Evolutionary conservation across 2,329 filamentous ascomycete genomes (phyloP), one percentile per base, ranked within the genome.

Genomic region (Sporothrix euskadiensis): DNA sequence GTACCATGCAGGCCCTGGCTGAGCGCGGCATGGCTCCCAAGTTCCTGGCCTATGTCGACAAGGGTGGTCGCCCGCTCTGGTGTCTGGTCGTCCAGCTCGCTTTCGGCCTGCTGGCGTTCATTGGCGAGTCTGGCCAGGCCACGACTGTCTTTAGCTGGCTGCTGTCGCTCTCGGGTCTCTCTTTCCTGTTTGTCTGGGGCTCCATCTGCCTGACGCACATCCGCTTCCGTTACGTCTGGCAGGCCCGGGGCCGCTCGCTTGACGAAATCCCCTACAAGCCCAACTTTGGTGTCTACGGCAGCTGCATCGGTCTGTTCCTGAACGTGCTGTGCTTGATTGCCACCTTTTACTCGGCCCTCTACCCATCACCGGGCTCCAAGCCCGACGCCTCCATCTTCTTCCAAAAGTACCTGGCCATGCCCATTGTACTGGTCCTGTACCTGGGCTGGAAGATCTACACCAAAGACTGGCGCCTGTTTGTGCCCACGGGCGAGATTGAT

Each of bases 171-270:
- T 92, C 91, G 0, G 92, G 91, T 70, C 87, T 94, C 10, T 88
- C 89, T 2, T 90, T 88, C 75, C 88, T 94, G 80, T 92, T 94
- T 81, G 91, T 91, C 35, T 94, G 92, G 92, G 89, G 88, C 49
- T 91, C 86, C 74, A 89, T 91, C 79, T 91, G 88, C 80, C 81
- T 89, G 2, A 85, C 88, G 0, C 89, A 91, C 79, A 91, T 91
- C 78, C 87, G 88, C 63, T 91, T 91, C 86, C 87, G 89, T 73
- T 80, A 85, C 61, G 88, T 84, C 16, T 91, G 89, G 89, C 83
- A 85, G 75, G 80, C 83, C 19, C 87, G 90, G 77, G 89, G 89
- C 71, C 87, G 87, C 76, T 80, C 80, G 54, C 79, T 84, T 26
- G 82, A 83, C 47, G 82, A 85, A 77, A 83, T 88, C 54, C 85